Evolutionary conservation across 1,284 basidiomycete species (phyloP).

Genomic region (Malassezia caprae): DNA sequence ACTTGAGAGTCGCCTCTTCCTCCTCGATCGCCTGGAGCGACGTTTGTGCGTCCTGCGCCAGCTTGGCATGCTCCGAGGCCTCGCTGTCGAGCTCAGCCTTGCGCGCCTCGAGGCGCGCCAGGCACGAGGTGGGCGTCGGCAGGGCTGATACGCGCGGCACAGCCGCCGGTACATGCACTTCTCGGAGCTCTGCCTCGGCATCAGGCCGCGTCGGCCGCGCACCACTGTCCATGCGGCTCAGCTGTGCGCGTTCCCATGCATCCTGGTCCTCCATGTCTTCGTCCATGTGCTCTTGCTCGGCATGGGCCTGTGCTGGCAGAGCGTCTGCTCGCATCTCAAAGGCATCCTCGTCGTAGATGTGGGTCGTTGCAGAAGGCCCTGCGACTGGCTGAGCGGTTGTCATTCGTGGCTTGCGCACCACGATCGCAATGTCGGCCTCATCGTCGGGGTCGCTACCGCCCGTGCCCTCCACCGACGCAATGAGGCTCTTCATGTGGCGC

Average conservation of each 20-base stretch:
- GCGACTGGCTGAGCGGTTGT: background rate
- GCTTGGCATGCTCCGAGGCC: slow-evolving; percentile 15
- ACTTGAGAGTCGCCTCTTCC: slow-evolving; percentile 29
- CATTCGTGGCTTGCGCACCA: slow-evolving; percentile 10
- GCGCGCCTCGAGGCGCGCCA: slow-evolving; percentile 21
- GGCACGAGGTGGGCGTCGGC: slow-evolving; percentile 28
- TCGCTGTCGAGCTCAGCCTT: slow-evolving; percentile 23
- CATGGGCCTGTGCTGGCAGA: background rate
- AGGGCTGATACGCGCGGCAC: slow-evolving; percentile 27
- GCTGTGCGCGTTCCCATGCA: slow-evolving; percentile 32
- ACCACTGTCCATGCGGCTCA: slow-evolving; percentile 22
- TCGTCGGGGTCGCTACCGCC: slow-evolving; percentile 19
- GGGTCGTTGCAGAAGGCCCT: background rate
- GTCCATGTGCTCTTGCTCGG: slow-evolving; percentile 55
- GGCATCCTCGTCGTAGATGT: slow-evolving; percentile 9
- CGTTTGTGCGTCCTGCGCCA: slow-evolving; percentile 17
- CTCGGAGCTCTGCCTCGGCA: background rate
- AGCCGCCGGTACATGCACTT: slow-evolving; percentile 21
- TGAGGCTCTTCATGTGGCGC: slow-evolving; percentile 18
- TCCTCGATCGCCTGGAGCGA: slow-evolving; percentile 19
- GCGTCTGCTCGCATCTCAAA: slow-evolving; percentile 6
- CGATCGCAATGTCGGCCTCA: slow-evolving; percentile 17
- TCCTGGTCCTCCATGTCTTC: slow-evolving; percentile 59
- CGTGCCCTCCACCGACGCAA: background rate
- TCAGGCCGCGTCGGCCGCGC: background rate